Conservation (phyloP, 2,329 filamentous ascomycete species). For the Fusarium anthophilum region DNA sequence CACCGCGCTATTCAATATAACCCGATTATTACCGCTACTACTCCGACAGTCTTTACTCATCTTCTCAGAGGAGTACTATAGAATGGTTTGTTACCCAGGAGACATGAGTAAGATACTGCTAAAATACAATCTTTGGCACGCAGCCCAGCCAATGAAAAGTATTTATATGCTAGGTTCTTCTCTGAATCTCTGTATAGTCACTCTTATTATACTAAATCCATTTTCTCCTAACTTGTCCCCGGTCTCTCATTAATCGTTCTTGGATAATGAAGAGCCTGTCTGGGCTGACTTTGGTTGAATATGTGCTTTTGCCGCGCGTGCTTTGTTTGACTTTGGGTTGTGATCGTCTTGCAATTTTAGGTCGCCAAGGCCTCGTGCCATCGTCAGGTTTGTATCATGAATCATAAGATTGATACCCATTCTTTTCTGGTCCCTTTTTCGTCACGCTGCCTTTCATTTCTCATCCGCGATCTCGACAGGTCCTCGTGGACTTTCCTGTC, state of each 20-base stretch:
- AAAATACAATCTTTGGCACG: fast-evolving
- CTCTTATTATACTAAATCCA: not conserved
- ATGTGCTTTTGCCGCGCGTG: no score
- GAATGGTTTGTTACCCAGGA: fast-evolving
- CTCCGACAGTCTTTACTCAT: not conserved
- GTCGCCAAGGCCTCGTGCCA: no score
- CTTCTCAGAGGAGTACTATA: fast-evolving
- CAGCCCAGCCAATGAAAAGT: fast-evolving
- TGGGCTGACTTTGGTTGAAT: not conserved
- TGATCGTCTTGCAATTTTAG: fast-evolving
- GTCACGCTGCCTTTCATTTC: fast-evolving
- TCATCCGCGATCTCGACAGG: not conserved
- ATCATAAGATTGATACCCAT: fast-evolving
- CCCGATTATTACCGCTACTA: fast-evolving
- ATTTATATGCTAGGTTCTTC: not conserved
- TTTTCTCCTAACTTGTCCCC: no score
- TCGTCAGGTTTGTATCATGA: not conserved
- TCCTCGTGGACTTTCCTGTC: not conserved
- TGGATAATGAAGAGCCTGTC: not conserved
- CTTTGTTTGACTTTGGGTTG: not conserved
- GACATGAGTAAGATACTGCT: fast-evolving
- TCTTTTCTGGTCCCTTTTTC: not conserved
- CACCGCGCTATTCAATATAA: fast-evolving
- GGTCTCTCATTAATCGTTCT: not conserved
- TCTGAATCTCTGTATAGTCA: no score